Base-by-base conservation (phyloP, 1,139 yeast species). In the Pichia sp. region DNA sequence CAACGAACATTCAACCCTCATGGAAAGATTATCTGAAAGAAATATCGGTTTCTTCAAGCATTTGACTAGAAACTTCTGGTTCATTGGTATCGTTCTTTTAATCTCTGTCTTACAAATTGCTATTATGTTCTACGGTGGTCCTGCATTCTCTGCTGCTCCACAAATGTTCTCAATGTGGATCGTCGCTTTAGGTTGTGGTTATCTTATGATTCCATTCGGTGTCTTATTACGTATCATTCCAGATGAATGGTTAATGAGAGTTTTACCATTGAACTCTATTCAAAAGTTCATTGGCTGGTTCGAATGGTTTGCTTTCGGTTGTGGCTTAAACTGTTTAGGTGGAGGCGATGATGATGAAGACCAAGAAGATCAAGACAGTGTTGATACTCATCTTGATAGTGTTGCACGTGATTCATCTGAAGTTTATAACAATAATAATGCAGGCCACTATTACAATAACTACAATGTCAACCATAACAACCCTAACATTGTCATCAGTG, bases 121-220 rank as follows among this genome's bases (percentile, higher is more conserved):
- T 50, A 91, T 94, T 59, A 91, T 94, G 98, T 87, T 82, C 69
- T 93, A 89, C 54, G 99, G 99, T 46, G 99, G 99, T 49, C 88
- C 94, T 41, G 96, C 99, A 0, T 94, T 94, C 67, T 80, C 90
- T 18, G 76, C 91, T 56, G 81, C 79, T 3, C 76, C 84, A 54
- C 94, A 87, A 67, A 83, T 95, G 1, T 85, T 86, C 6, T 81
- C 79, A 2, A 82, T 83, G 85, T 94, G 99, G 99, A 94, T 80
- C 0, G 81, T 90, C 3, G 96, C 98, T 0, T 68, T 94, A 15
- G 61, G 87, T 37, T 83, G 96, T 70, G 99, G 99, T 24, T 68
- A 86, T 55, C 52, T 87, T 19, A 86, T 96, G 15, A 71, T 93
- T 38, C 97, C 98, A 0, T 77, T 82, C 41, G 98, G 97, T 51